A percentile compares a stretch with the other conserved stretches of the same genome.
phyloP scores from a whole-genome alignment of 306 rosid genomes.

The Vachellia collinsii region DNA sequence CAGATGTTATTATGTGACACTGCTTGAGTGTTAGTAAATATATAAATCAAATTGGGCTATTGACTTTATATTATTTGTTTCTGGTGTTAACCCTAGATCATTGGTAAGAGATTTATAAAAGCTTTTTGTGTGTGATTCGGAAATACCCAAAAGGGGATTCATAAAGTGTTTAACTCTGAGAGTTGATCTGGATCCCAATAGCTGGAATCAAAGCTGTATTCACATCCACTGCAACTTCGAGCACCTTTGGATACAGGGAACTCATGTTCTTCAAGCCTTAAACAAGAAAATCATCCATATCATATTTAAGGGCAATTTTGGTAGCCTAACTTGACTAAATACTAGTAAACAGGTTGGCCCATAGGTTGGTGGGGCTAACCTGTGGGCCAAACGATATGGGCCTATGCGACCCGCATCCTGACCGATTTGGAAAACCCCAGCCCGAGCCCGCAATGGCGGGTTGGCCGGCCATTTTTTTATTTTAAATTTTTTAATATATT shows the following conservation, averaged over 20 bases:
- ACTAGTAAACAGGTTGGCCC: too few species aligned
- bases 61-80: not conserved
- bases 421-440: too few species aligned
- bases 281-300: not conserved
- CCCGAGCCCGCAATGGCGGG: too few species aligned
- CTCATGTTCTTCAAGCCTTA: not conserved
- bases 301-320: not conserved
- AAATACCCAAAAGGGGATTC: not conserved
- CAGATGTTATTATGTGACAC: not conserved
- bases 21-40: not conserved
- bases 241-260: not conserved
- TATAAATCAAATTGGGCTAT: not conserved
- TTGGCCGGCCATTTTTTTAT: too few species aligned
- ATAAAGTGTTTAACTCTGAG: not conserved
- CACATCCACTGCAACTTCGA: not conserved
- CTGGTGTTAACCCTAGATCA: not conserved
- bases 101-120: not conserved
- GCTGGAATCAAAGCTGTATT: not conserved
- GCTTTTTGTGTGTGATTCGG: not conserved
- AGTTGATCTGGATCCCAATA: not conserved
- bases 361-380: too few species aligned
- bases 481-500: too few species aligned
- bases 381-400: too few species aligned
- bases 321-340: not conserved
- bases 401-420: too few species aligned